These are phyloP conservation scores for Acanthamoeba castellanii DNA, from an alignment of 208 protist species.

Conservation along the genomic window DNA sequence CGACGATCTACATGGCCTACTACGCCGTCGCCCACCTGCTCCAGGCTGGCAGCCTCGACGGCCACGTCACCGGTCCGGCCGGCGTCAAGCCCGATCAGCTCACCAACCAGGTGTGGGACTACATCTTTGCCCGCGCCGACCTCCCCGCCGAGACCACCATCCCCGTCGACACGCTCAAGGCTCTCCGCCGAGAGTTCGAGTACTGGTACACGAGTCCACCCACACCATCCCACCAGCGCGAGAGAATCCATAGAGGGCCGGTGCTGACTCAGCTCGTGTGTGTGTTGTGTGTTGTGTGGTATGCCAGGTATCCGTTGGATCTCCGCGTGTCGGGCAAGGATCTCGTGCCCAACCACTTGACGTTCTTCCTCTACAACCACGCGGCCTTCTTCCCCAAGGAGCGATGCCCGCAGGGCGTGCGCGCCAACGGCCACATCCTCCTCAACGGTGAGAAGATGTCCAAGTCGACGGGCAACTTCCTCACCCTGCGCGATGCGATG, in stretches of 20 bases:
- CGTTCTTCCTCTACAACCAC: slow-evolving; percentile 99
- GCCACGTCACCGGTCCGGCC: slow-evolving; percentile 87
- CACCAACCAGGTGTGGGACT: slow-evolving; percentile 95
- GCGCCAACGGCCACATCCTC: slow-evolving; percentile 99
- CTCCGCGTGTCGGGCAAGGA: slow-evolving; percentile 99
- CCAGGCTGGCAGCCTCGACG: slow-evolving; percentile 91
- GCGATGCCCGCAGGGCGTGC: slow-evolving; percentile 95
- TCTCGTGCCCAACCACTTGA: slow-evolving; percentile 98
- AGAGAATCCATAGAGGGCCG: too few relatives aligned
- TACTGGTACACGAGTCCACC: slow-evolving; percentile 90
- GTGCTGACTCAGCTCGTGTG: too few relatives aligned
- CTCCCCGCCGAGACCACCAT: slow-evolving; percentile 87
- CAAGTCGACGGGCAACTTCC: slow-evolving; percentile 99
- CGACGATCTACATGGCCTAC: slow-evolving; percentile 99
- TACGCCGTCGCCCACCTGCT: slow-evolving; percentile 99
- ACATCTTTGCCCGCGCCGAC: slow-evolving; percentile 94
- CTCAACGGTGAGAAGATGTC: slow-evolving; percentile 99
- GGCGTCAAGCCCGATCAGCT: slow-evolving; percentile 96
- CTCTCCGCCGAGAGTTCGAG: slow-evolving; percentile 96
- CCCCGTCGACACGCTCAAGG: slow-evolving; percentile 86
- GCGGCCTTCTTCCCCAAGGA: slow-evolving; percentile 96
- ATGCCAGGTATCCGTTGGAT: slow-evolving; percentile 97
- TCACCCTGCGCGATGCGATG: slow-evolving; percentile 93
- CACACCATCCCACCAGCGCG: too few relatives aligned
- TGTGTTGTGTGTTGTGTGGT: too few relatives aligned